Conservation (phyloP, 1,284 basidiomycete genomes). For the Tetrapyrgos nigripes region DNA sequence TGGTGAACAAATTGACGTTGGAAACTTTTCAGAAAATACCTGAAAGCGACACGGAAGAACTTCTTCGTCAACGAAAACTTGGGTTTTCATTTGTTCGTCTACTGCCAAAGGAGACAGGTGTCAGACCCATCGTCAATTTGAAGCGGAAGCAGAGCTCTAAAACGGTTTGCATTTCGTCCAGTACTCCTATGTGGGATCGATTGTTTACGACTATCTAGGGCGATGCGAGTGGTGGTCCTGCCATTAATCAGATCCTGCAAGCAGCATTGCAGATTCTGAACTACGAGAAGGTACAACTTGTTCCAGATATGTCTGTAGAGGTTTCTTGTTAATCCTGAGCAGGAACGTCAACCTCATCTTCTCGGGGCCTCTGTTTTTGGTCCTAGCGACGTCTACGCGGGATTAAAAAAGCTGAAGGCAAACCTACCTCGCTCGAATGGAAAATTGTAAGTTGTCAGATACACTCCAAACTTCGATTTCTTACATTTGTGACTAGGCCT, state of each 20-base stretch:
- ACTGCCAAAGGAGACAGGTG: conserved; percentile 93
- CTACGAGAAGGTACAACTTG: conserved; percentile 75
- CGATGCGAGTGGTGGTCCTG: conserved; percentile 43
- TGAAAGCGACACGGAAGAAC: conserved; percentile 67
- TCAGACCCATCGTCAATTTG: conserved; percentile 95
- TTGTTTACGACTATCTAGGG: neutral
- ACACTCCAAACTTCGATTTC: neutral
- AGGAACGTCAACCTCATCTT: conserved; percentile 70
- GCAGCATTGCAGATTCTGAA: conserved; percentile 85
- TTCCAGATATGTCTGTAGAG: conserved; percentile 1
- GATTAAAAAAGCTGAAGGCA: conserved; percentile 74
- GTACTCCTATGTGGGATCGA: neutral
- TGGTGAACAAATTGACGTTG: conserved; percentile 74
- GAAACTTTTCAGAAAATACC: conserved; percentile 71
- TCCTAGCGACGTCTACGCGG: conserved; percentile 82
- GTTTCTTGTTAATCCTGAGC: too few relatives aligned
- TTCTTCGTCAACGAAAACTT: conserved; percentile 71
- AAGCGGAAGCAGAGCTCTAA: conserved; percentile 60
- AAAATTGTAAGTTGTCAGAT: conserved; percentile 59
- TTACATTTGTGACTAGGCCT: conserved; percentile 57
- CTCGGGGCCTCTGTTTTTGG: conserved; percentile 86
- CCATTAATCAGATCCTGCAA: conserved; percentile 89
- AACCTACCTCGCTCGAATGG: conserved; percentile 53
- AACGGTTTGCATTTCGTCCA: conserved; percentile 31
- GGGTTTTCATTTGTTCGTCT: conserved; percentile 90